Base-by-base conservation (phyloP, 345 rosid genomes). In the Lepidium aucheri region DNA sequence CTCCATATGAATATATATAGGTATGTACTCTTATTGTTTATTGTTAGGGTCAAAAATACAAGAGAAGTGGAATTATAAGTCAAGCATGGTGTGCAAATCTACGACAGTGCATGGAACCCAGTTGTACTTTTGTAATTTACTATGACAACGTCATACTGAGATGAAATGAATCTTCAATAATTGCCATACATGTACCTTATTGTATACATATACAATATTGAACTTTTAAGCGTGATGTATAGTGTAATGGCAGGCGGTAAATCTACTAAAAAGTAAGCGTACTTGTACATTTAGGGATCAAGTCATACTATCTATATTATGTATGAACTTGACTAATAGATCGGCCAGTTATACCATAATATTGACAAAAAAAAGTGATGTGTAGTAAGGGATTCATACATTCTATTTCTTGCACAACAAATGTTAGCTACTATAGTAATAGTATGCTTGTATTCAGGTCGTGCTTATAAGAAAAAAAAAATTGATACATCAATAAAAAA, bases 61-160 rank as follows among this genome's bases (percentile, higher is more conserved):
- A 16, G 49, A 63, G 6, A 38, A 28, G 2, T 30, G 5, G 16
- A 43, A 52, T 52, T 40, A n/a, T 14, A 32, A 35, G 46, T 65
- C 61, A 53, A 41, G 40, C 9, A 34, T 36, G 63, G 71, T 55
- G 33, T 47, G 46, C 63, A 35, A 53, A 32, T 65, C 20, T 34
- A 46, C 42, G 20, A 32, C 4, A 33, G 70, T 66, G 62, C n/a
- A n/a, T n/a, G n/a, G 60, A 55, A 58, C 41, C 65, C 65, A 57
- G 38, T 57, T 47, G 65, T 58, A 57, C 65, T 38, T 68, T 58
- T 68, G 57, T 34, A 38, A 57, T 68, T 68, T 12, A 44, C 39
- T n/a, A 44, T 22, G 43, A 13, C 35, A 14, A 14, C 36, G 22
- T 55, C 28, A 17, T 10, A n/a, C 10, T 45, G 56, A 56, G 51